phyloP scores from a whole-genome alignment of 176 grass and related monocot genomes.

The Musa beccarii region DNA sequence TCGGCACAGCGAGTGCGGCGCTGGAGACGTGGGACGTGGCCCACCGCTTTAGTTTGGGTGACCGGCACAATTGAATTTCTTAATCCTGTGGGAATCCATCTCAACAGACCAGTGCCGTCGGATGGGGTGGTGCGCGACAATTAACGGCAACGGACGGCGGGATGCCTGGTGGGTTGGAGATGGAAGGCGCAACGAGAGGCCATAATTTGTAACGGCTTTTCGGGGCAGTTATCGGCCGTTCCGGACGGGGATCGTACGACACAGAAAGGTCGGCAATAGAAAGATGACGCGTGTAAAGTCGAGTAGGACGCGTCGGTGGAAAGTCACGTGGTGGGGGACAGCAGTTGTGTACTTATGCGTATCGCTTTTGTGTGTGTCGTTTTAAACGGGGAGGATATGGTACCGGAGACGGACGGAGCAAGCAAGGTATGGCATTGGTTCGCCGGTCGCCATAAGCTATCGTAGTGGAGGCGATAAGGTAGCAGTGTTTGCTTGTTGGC shows the following conservation, averaged over 20 bases:
- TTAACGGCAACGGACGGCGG: not conserved
- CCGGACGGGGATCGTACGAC: conserved; percentile 1
- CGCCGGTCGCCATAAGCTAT: not conserved
- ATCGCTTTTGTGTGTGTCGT: not conserved
- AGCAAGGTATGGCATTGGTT: too few species aligned
- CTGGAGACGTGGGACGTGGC: not conserved
- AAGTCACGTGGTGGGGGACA: not conserved
- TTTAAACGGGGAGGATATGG: not conserved
- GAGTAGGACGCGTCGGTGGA: not conserved
- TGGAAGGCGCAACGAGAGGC: not conserved
- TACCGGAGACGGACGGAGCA: not conserved
- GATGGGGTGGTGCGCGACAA: not conserved
- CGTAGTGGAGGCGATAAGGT: not conserved
- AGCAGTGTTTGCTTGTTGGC: not conserved
- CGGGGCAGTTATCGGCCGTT: not conserved
- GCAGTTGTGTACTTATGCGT: not conserved
- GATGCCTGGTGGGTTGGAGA: not conserved
- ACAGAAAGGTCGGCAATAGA: not conserved
- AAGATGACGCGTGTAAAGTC: not conserved
- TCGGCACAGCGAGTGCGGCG: too few species aligned
- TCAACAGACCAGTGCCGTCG: not conserved
- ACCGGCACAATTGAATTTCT: too few species aligned
- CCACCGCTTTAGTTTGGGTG: not conserved
- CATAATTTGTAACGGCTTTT: not conserved
- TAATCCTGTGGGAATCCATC: not conserved